These are phyloP conservation scores for Mercurialis annua DNA, from an alignment of 345 rosid species.

Conservation along the genomic window DNA sequence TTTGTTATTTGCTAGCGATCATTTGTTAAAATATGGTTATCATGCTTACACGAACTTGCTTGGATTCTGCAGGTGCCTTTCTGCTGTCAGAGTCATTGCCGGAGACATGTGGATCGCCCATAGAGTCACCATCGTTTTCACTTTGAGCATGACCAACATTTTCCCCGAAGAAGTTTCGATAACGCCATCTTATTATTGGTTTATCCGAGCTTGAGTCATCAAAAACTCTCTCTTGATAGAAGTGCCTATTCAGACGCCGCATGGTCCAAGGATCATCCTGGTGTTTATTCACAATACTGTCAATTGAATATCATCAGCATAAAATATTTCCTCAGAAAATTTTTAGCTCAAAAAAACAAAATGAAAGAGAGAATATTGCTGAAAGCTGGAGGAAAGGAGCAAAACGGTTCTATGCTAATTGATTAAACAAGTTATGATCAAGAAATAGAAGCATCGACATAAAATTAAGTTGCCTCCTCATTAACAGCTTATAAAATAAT, in stretches of 20 bases:
- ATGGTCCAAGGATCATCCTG: constrained; percentile 49
- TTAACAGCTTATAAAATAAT: neutral
- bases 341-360: neutral
- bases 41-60: constrained; percentile 37
- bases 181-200: constrained; percentile 69
- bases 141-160: constrained; percentile 23
- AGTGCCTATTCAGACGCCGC: constrained; percentile 52
- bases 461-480: neutral
- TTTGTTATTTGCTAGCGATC: neutral
- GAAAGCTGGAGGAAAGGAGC: neutral
- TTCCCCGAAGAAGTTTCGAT: constrained; percentile 55
- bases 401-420: neutral
- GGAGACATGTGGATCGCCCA: constrained; percentile 18
- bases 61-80: constrained; percentile 20
- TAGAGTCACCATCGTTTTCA: constrained; percentile 24
- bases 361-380: neutral
- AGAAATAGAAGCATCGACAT: neutral
- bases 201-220: constrained; percentile 51
- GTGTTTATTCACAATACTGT: constrained; percentile 55
- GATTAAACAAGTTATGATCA: neutral
- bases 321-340: neutral
- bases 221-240: constrained; percentile 74
- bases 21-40: neutral
- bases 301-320: constrained; percentile 16
- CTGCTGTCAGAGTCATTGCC: constrained; percentile 12